Base-by-base conservation (phyloP, 78 protist species). In the Anaeramoeba flamelloides region DNA sequence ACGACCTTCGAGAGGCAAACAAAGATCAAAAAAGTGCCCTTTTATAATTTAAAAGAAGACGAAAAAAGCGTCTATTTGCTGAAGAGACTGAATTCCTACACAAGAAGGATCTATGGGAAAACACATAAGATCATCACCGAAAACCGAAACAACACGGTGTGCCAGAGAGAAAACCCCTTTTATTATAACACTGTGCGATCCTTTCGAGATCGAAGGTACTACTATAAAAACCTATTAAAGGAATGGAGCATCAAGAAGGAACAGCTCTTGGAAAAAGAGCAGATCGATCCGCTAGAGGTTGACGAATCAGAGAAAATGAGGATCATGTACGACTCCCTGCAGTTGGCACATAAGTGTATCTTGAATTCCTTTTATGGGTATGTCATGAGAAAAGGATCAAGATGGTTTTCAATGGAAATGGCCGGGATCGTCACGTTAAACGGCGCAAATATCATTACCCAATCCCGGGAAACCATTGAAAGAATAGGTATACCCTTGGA, bases 291-390 rank as follows among this genome's bases (percentile, higher is more conserved):
- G 3, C 2, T 3, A 12, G 83, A 34, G 31, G 65, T 77, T 77
- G 75, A 75, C 37, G 69, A 79, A 37, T 84, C 86, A 22, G 1
- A 81, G 81, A 78, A 81, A 12, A 77, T 88, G 87, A 84, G 86
- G 0, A 83, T 93, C 1, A 87, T 96, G 34, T 94, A 92, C 79
- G 99, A 98, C 39, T 96, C 99, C n/a, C 93, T 97, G 37, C 99
- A 97, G 88, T 89, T 98, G n/a, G 99, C 99, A 31, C 99, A 98
- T 89, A 98, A 98, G 89, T 97, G 99, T 85, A 91, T 92, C 80
- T 88, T 96, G 37, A 98, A 96, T 90, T 91, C 96, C 40, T 98
- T 98, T 90, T 96, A 96, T 84, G 99, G 99, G 75, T 98, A 98
- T 77, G 99, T 98, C 79, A 97, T 96, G 99, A 88, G 99, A 22